Conservation (phyloP, 257 asterid genomes). For the Thymus mandschuricus region DNA sequence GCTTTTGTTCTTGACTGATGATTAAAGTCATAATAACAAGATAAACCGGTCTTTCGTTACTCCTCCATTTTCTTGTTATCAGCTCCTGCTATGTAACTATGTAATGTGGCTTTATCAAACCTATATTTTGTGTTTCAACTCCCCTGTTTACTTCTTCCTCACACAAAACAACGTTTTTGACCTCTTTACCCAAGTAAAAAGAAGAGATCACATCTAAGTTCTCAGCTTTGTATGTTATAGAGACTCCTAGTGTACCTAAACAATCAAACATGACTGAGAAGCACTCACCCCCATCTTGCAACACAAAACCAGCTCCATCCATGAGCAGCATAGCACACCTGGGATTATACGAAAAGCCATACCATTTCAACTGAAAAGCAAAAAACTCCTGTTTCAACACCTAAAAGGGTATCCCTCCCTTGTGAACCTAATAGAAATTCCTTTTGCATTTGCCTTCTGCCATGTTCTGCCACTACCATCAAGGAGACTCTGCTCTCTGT, state of each 20-base stretch:
- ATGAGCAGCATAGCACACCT: background rate
- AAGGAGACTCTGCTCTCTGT: constrained; percentile 21
- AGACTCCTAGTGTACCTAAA: too few species aligned
- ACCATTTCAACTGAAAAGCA: constrained; percentile 14
- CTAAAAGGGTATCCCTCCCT: background rate
- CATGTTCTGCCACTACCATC: constrained; percentile 26
- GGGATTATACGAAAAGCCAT: constrained; percentile 21
- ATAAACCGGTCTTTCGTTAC: background rate
- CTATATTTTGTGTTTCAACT: constrained; percentile 18
- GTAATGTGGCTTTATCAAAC: background rate
- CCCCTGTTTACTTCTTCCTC: constrained; percentile 25
- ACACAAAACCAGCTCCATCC: constrained; percentile 9
- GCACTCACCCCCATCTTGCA: constrained; percentile 1
- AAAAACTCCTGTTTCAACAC: constrained; percentile 28
- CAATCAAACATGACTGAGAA: too few species aligned
- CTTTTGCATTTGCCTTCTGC: constrained; percentile 28
- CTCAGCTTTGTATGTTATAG: too few species aligned
- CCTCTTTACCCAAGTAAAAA: too few species aligned
- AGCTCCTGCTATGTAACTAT: background rate
- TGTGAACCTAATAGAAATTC: constrained; percentile 19
- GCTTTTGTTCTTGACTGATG: background rate
- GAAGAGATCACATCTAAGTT: too few species aligned
- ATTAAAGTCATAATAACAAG: background rate
- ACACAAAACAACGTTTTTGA: too few species aligned
- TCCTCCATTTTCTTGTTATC: background rate